Evolutionary conservation across 306 rosid genomes (phyloP).

Genomic region (Quercus bicolor): DNA sequence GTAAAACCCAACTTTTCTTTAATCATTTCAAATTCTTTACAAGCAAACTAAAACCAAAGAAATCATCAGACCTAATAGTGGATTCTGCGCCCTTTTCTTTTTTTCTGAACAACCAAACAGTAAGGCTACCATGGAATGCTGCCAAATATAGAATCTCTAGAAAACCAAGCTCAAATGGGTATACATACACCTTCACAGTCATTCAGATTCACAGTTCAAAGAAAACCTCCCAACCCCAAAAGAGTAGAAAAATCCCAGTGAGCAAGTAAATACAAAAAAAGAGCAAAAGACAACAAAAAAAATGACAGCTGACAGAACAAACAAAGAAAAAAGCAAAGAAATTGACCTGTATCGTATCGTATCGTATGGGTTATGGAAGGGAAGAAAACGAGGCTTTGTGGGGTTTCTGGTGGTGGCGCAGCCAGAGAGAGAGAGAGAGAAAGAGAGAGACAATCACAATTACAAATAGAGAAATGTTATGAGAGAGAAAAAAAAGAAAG

Average conservation of each 20-base stretch:
- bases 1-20: no score
- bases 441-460: neutral
- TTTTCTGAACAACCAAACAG: neutral
- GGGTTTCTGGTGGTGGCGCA: neutral
- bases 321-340: no score
- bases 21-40: neutral
- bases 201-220: no score
- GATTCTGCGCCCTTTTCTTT: neutral
- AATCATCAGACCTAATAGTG: neutral
- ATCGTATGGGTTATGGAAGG: no score
- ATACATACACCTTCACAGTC: neutral
- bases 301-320: neutral
- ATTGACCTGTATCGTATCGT: no score
- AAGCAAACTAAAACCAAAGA: neutral
- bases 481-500: neutral
- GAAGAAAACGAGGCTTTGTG: neutral
- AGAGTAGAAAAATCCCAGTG: neutral
- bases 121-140: neutral
- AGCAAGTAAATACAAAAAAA: no score
- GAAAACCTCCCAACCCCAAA: neutral
- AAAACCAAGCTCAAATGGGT: neutral
- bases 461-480: neutral
- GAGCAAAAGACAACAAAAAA: neutral
- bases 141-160: neutral
- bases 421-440: neutral